Evolutionary conservation across 208 protist genomes (phyloP), one percentile per base, ranked within the genome.

Genomic region (Trypanosoma conorhini): DNA sequence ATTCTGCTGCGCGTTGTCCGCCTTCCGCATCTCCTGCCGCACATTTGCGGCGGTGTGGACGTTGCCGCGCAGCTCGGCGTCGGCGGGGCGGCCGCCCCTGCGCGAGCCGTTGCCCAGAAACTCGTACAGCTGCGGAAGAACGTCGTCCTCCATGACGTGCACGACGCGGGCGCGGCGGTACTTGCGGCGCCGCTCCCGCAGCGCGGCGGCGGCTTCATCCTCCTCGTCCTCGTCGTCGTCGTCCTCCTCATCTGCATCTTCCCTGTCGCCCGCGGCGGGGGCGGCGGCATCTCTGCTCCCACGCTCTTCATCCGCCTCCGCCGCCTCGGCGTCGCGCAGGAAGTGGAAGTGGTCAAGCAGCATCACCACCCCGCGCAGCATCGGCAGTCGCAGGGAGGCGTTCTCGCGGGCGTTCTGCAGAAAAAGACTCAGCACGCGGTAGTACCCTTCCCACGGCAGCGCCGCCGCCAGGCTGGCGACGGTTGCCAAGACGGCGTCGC

Each of bases 381-480:
- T 96, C 21, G 86, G 83, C 67, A 90, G 65, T 22, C 88, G 85
- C 72, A 95, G 38, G 40, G 76, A 77, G 3, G 73, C 62, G 76
- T 92, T 92, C 30, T 81, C 79, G 44, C 74, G 80, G 4, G 90
- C 93, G 72, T 93, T 92, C 15, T 76, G 72, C 35, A 97, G 64
- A 24, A 97, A 79, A n/a, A 94, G 67, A 56, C 82, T 88, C 5
- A 97, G 77, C 28, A 96, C 78, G 62, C 78, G 87, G 80, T 96
- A 85, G 76, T 97, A 97, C 31, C 84, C 88, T 62, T 85, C 85
- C 93, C 93, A 97, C 62, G 93, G 89, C 72, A 97, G 76, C 4
- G 81, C 62, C 28, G 70, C 79, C 5, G 86, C 77, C 57, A 97
- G 73, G 33, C 81, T 31, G 65, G 86, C 82, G 48, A 97, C 67